Evolutionary conservation across 2,329 filamentous ascomycete genomes (phyloP), one percentile per base, ranked within the genome.

Genomic region (Thelonectria rubi): DNA sequence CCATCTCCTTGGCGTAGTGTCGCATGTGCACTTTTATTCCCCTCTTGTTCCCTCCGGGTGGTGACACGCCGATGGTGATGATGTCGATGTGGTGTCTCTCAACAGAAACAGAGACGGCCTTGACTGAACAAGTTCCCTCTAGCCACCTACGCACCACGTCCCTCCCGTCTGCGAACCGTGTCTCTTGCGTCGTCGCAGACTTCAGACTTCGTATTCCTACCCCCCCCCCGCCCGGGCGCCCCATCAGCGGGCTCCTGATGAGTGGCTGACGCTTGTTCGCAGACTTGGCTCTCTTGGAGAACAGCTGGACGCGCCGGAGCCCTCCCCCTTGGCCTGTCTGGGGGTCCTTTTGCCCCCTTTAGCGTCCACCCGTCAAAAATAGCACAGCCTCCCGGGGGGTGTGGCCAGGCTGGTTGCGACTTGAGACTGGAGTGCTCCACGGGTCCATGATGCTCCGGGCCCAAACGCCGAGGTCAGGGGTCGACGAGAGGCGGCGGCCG

Each of bases 291-390:
- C 26, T 30, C 5, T 30, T 30, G 26, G 26, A 30, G 26, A 30
- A 30, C 21, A 43, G 18, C 42, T 43, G n/a, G 40, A 30, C 26
- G n/a, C 15, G 10, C 40, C 17, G 40, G 40, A 43, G 17, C 40
- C 40, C 26, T 30, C 37, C 37, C 37, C 37, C 17, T 17, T 30
- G 26, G 26, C 26, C 26, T 30, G 26, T 30, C 26, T 8, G 26
- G 26, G n/a, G 26, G 8, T 43, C 17, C 40, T 18, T 43, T 43
- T 18, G 12, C 11, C 11, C 12, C 42, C 17, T 45, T 46, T 47
- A 47, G 45, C 21, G 21, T 47, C 45, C 20, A 32, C 9, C 59
- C 64, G 55, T 70, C 68, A 70, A 70, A 70, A 70, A 70, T 70
- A 70, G 68, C 63, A 70, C 66, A 61, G 61, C 55, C 51, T 58